Base-by-base conservation (phyloP, 1,139 yeast genomes). In the Pichia sp. region DNA sequence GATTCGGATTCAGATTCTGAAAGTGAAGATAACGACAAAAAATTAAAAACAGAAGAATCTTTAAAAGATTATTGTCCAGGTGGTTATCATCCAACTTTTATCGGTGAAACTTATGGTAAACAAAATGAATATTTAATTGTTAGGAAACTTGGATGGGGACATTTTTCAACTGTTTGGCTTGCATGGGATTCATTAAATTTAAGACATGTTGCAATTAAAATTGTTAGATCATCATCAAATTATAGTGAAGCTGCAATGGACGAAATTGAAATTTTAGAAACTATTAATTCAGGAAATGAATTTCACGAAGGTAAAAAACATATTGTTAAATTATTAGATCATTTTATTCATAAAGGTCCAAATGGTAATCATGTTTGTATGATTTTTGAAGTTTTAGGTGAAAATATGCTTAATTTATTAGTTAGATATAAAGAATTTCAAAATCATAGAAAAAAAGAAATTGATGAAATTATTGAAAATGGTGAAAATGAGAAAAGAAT, bases 371-470 rank as follows among this genome's bases (percentile, higher is more conserved):
- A 84, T 61, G 78, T 83, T 11, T 85, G 84, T 40, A 59, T 84
- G 92, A 87, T 82, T 2, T 83, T 84, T 58, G 92, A 84, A 64
- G 86, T 83, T 1, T 64, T 84, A 46, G 94, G 94, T n/a, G 94
- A 84, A 57, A 83, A 82, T 58, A 66, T 84, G 60, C 63, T 83
- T 47, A 82, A 83, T 41, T 66, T 84, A 55, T 75, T 82, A 42
- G 70, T 81, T 52, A 72, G 81, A 53, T 82, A 75, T 58, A 74
- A 76, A 55, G 60, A 61, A 29, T 62, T 63, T 36, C 62, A 60
- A 49, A 55, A 51, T 41, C 45, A 54, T 29, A 55, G 60, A 39
- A 53, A 60, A 10, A 47, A 46, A 24, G 60, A 59, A 48, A 47
- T 59, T 36, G 52, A 52, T 34, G 38, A 43, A 25, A 35, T 38